phyloP scores from a whole-genome alignment of 257 asterid genomes.

The Solanum chaucha region DNA sequence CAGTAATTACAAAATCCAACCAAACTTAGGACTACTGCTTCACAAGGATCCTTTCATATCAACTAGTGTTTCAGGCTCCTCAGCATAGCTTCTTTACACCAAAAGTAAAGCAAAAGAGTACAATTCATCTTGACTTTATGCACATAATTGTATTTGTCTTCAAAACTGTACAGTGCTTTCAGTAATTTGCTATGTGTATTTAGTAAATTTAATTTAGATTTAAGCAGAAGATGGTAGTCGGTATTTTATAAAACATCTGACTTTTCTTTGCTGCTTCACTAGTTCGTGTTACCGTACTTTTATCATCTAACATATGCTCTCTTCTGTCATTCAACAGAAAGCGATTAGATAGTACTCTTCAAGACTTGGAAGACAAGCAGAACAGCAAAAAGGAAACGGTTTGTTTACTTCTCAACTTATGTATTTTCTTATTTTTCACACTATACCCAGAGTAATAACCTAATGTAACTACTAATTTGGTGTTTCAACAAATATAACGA shows the following conservation, averaged over 20 bases:
- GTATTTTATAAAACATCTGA: neutral
- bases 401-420: conserved; percentile 9
- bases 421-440: neutral
- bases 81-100: neutral
- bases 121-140: neutral
- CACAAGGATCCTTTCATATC: neutral
- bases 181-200: neutral
- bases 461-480: neutral
- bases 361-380: conserved; percentile 88
- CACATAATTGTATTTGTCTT: neutral
- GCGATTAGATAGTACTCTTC: conserved; percentile 72
- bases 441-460: neutral
- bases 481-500: neutral
- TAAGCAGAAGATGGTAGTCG: neutral
- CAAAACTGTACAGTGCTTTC: neutral
- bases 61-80: neutral
- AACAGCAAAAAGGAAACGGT: conserved; percentile 95
- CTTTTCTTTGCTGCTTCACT: neutral
- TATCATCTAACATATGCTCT: neutral
- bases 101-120: neutral
- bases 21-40: neutral
- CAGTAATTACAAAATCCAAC: neutral
- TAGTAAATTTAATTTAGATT: neutral
- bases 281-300: neutral
- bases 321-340: conserved; percentile 42